phyloP scores from a whole-genome alignment of 2,329 filamentous ascomycete genomes.

The Colletotrichum euphorbiae region DNA sequence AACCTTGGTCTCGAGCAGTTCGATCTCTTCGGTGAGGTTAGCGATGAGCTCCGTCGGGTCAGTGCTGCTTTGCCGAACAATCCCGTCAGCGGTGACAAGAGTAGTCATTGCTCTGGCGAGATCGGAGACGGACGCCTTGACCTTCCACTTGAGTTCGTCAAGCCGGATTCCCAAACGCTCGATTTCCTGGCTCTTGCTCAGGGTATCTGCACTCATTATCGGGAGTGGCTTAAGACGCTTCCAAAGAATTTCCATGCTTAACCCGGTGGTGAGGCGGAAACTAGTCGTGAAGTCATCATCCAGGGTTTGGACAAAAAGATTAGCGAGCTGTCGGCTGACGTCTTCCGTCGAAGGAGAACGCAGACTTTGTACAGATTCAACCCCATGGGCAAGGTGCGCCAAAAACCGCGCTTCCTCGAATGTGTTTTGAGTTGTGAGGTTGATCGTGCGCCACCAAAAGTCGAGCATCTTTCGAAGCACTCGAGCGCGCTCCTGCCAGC shows the following conservation, averaged over 20 bases:
- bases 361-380: conserved; percentile 54
- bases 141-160: conserved; percentile 70
- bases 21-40: conserved; percentile 63
- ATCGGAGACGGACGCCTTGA: conserved; percentile 62
- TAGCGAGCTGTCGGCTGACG: conserved; percentile 53
- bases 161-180: conserved; percentile 69
- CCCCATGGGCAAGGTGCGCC: conserved; percentile 68
- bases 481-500: conserved; percentile 49
- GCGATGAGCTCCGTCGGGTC: conserved; percentile 61
- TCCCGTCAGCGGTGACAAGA: conserved; percentile 66
- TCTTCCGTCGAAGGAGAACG: conserved; percentile 43
- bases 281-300: conserved; percentile 72
- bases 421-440: conserved; percentile 54
- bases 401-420: conserved; percentile 75
- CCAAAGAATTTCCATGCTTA: conserved; percentile 87
- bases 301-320: conserved; percentile 55
- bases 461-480: conserved; percentile 58
- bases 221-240: conserved; percentile 73
- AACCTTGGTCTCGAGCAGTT: conserved; percentile 60
- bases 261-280: conserved; percentile 79
- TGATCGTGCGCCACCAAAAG: conserved; percentile 67
- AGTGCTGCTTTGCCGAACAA: conserved; percentile 60
- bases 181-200: conserved; percentile 62
- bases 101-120: conserved; percentile 65
- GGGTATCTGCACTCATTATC: conserved; percentile 57